Conservation (phyloP, 2,329 filamentous ascomycete species). For the Ceratocystis variospora region DNA sequence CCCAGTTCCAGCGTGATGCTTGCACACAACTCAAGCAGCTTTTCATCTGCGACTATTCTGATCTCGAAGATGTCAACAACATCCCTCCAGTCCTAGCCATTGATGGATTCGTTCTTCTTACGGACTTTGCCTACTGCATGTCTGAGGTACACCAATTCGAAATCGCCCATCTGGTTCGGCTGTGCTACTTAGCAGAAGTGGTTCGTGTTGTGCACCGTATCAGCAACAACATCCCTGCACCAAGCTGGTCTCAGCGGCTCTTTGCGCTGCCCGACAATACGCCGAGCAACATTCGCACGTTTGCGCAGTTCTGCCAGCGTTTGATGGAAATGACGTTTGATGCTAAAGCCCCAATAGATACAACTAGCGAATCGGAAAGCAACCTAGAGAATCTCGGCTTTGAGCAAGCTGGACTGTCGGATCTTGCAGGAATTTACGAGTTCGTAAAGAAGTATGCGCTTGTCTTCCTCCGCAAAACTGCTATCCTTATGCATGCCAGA, state of each 20-base stretch:
- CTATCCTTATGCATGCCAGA: slow-evolving; percentile 72
- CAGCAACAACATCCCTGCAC: slow-evolving; percentile 39
- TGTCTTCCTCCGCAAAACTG: slow-evolving; percentile 74
- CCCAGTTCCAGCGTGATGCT: slow-evolving; percentile 20
- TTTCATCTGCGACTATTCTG: slow-evolving; percentile 16
- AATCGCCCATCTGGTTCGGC: slow-evolving; percentile 61
- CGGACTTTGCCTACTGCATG: slow-evolving; percentile 61
- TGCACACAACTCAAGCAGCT: slow-evolving; percentile 16
- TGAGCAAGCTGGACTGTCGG: slow-evolving; percentile 41
- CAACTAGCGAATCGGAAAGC: slow-evolving; percentile 1
- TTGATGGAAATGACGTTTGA: slow-evolving; percentile 23
- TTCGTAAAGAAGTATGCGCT: slow-evolving; percentile 72
- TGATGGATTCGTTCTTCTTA: slow-evolving; percentile 68
- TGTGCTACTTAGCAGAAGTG: slow-evolving; percentile 86
- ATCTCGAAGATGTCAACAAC: slow-evolving; percentile 33
- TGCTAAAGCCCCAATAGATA: slow-evolving; percentile 11
- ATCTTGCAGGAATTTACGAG: slow-evolving; percentile 40
- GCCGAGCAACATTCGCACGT: slow-evolving; percentile 38
- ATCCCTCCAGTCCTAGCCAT: slow-evolving; percentile 45
- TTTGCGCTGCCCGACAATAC: slow-evolving; percentile 28
- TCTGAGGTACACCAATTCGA: slow-evolving; percentile 55
- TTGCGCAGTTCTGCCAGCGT: slow-evolving; percentile 36
- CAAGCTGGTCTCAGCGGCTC: slow-evolving; percentile 36
- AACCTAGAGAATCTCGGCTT: slow-evolving; percentile 33
- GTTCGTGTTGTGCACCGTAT: slow-evolving; percentile 60